Percentiles rank a stretch among this genome's conserved stretches.
These are phyloP conservation scores for Globisporangium radiosum DNA, from an alignment of 352 stramenopile genomes.

Conservation along the genomic window DNA sequence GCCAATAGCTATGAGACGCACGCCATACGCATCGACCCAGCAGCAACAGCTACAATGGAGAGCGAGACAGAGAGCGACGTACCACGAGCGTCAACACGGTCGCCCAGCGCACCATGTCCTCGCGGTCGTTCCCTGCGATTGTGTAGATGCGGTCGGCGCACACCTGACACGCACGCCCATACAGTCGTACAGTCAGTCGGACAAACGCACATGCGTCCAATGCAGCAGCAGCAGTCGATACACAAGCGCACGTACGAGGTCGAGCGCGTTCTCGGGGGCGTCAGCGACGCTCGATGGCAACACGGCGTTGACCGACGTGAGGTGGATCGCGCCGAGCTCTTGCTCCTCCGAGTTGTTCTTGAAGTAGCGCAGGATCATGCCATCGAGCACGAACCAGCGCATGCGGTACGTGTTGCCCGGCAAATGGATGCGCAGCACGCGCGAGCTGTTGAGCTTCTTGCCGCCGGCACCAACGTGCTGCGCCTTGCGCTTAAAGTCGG, in stretches of 20 bases:
- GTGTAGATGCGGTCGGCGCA: slow-evolving; percentile 87
- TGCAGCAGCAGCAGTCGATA: neutral
- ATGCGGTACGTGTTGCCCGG: slow-evolving; percentile 76
- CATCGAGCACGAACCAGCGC: slow-evolving; percentile 85
- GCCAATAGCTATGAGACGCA: neutral
- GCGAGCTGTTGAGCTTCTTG: slow-evolving; percentile 83
- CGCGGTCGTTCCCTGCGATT: slow-evolving; percentile 73
- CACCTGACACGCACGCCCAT: slow-evolving; percentile 26
- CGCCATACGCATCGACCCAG: too few relatives aligned
- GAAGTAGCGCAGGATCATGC: slow-evolving; percentile 87
- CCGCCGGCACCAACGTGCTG: slow-evolving; percentile 80
- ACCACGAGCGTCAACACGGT: slow-evolving; percentile 83
- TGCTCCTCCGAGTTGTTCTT: slow-evolving; percentile 84
- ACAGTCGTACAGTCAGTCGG: too few relatives aligned
- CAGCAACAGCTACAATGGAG: neutral
- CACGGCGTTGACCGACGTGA: slow-evolving; percentile 82
- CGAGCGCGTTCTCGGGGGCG: slow-evolving; percentile 74
- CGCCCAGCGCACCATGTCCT: slow-evolving; percentile 88
- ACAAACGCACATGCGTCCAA: too few relatives aligned
- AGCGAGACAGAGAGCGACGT: slow-evolving; percentile 8
- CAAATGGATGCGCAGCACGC: slow-evolving; percentile 68
- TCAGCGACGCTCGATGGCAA: slow-evolving; percentile 86
- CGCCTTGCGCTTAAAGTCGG: slow-evolving; percentile 84
- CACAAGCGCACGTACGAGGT: slow-evolving; percentile 37
- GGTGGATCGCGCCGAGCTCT: slow-evolving; percentile 83